Conservation (phyloP, 2,329 filamentous ascomycete species). For the Aureobasidium mangrovei region DNA sequence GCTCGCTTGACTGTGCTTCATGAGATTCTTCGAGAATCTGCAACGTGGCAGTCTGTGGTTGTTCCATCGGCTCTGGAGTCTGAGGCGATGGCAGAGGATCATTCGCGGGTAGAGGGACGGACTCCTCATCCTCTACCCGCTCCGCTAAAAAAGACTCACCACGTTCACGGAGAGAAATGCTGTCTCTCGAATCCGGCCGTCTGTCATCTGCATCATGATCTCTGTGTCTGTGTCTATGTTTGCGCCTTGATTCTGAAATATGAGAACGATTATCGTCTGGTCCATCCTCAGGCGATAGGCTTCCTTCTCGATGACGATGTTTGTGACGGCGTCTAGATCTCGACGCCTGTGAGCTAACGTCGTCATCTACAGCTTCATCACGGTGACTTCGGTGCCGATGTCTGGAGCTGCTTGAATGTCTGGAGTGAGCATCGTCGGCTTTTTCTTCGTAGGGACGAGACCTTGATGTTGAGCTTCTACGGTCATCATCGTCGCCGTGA, state of each 20-base stretch:
- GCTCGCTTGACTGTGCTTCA: too few species aligned
- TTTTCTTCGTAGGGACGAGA: conserved; percentile 19
- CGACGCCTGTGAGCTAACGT: conserved; percentile 14
- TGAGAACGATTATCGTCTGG: neutral
- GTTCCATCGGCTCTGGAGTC: conserved; percentile 14
- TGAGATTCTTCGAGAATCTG: too few species aligned
- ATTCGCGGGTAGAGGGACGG: conserved; percentile 37
- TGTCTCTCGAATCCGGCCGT: neutral
- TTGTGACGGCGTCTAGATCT: conserved; percentile 1
- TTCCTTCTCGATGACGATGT: conserved; percentile 1
- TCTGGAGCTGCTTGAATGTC: conserved; percentile 16
- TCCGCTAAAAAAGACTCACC: conserved; percentile 55
- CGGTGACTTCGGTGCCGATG: conserved; percentile 17
- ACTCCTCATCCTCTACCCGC: conserved; percentile 50
- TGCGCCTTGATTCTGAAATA: conserved; percentile 7
- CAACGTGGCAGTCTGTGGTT: neutral
- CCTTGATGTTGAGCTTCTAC: conserved; percentile 17
- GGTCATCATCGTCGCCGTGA: conserved; percentile 17
- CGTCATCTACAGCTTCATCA: conserved; percentile 19
- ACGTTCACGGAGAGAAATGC: conserved; percentile 14
- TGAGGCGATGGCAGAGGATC: conserved; percentile 19
- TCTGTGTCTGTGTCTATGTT: conserved; percentile 5
- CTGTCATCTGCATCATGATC: neutral
- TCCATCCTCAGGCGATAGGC: neutral
- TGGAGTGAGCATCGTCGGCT: conserved; percentile 16